Conservation (phyloP, 1,284 basidiomycete genomes). For the Ustilago loliicola region DNA sequence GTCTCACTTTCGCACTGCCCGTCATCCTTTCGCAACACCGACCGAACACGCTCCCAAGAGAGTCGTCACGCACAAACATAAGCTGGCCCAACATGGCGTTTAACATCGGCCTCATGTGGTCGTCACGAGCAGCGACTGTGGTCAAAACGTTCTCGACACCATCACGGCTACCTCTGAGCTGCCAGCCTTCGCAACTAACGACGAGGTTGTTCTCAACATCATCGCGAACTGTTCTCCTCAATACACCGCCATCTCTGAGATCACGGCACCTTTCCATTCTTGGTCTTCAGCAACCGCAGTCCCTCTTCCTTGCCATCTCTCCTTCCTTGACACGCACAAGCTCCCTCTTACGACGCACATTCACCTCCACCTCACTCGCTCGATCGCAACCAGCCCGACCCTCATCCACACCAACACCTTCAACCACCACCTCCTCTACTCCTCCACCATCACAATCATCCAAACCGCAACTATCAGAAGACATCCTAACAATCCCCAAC, state of each 20-base stretch:
- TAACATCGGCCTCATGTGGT: constrained; percentile 19
- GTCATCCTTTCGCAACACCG: background rate
- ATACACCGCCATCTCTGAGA: background rate
- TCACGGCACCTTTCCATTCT: background rate
- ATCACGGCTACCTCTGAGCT: background rate
- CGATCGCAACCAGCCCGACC: constrained; percentile 71
- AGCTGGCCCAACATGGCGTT: constrained; percentile 13
- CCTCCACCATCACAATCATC: background rate
- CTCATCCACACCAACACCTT: constrained; percentile 74
- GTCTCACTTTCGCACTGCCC: no score
- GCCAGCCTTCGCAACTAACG: background rate
- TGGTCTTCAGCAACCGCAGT: background rate
- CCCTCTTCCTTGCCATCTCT: background rate
- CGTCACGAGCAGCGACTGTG: constrained; percentile 2
- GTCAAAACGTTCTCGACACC: background rate
- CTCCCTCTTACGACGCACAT: background rate
- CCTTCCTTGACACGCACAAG: background rate
- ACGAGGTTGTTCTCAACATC: background rate
- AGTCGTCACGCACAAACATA: background rate
- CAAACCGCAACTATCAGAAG: constrained; percentile 75
- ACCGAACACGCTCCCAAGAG: background rate
- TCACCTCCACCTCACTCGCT: background rate
- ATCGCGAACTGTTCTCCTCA: background rate
- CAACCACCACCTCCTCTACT: constrained; percentile 65
- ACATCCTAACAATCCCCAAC: constrained; percentile 96